Base-by-base conservation (phyloP, 768 basidiomycete species). In the Tylopilus subfusipes region DNA sequence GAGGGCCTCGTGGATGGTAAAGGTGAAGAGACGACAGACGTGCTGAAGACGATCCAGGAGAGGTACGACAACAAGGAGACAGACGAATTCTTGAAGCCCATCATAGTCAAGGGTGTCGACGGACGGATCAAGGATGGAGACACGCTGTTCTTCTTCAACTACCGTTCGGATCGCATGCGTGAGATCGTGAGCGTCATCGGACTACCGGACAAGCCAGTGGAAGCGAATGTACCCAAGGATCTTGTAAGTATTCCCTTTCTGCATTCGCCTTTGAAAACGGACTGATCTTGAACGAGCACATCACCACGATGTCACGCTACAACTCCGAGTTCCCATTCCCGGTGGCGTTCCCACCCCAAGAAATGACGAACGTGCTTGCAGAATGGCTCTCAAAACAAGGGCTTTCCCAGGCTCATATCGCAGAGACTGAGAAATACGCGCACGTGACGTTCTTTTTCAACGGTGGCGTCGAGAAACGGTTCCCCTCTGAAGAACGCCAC, bases 371-470 rank as follows among this genome's bases (percentile, higher is more conserved):
- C 71, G 93, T 97, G 44, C 82, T 98, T 16, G 93, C 94, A 0
- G 94, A 97, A 67, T 93, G 90, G 88, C 79, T 97, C 22, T 76
- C 82, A 31, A 87, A 84, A 63, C 73, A 93, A 54, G 90, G 81
- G 10, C 66, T 89, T 54, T 91, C 86, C 67, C 95, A 97, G 65
- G 86, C 86, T 3, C 94, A 96, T 65, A 83, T 97, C 50, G 94
- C 93, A 82, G 94, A 97, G 71, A 96, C 94, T n/a, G 94, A 96
- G 70, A 96, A 98, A 73, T 98, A 95, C 71, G 93, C 93, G 2
- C 94, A 98, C 67, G 91, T 98, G 52, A 98, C 94, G 0, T 96
- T 97, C 79, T 97, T 96, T 82, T 96, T 97, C 82, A 97, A 96
- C 71, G 95, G 94, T 14, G 94, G 94, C 52, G 85, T 93, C 27